phyloP scores from a whole-genome alignment of 1,284 basidiomycete species.

The Calocybe gambosa region DNA sequence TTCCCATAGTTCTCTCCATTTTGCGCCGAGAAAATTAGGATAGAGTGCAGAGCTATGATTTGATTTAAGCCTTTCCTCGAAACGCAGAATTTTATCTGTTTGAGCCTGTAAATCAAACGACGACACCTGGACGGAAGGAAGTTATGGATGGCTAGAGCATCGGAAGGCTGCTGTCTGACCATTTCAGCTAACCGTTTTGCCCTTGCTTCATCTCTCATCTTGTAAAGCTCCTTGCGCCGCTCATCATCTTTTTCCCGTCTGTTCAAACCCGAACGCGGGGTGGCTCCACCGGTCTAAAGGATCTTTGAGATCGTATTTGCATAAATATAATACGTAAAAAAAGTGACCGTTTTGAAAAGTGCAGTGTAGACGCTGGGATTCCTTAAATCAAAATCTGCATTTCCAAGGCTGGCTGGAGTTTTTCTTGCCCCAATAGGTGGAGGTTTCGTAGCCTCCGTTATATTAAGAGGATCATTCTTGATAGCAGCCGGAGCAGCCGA shows the following conservation, averaged over 20 bases:
- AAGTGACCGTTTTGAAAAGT: conserved; percentile 58
- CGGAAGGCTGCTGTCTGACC: conserved; percentile 30
- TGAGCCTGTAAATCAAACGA: conserved; percentile 67
- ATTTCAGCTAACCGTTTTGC: conserved; percentile 49
- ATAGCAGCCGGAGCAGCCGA: conserved; percentile 9
- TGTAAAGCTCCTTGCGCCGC: conserved; percentile 59
- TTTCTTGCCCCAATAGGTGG: conserved; percentile 21
- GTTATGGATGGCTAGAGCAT: background rate
- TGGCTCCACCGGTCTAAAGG: conserved; percentile 40
- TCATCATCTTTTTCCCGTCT: conserved; percentile 63
- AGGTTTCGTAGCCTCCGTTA: conserved; percentile 16
- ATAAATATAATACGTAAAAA: background rate
- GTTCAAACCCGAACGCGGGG: conserved; percentile 52
- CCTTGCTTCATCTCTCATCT: conserved; percentile 65
- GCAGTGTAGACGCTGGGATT: conserved; percentile 57
- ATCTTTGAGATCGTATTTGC: conserved; percentile 1
- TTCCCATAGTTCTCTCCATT: conserved; percentile 44
- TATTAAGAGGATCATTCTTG: conserved; percentile 11
- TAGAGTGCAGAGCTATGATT: conserved; percentile 50
- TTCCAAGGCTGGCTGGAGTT: conserved; percentile 27
- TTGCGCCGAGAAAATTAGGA: conserved; percentile 62
- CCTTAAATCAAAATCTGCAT: conserved; percentile 58
- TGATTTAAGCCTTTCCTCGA: conserved; percentile 50
- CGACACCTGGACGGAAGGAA: conserved; percentile 36
- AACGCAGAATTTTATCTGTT: conserved; percentile 59